Base-by-base conservation (phyloP, 805 yeast genomes). In the Hanseniaspora vineae region DNA sequence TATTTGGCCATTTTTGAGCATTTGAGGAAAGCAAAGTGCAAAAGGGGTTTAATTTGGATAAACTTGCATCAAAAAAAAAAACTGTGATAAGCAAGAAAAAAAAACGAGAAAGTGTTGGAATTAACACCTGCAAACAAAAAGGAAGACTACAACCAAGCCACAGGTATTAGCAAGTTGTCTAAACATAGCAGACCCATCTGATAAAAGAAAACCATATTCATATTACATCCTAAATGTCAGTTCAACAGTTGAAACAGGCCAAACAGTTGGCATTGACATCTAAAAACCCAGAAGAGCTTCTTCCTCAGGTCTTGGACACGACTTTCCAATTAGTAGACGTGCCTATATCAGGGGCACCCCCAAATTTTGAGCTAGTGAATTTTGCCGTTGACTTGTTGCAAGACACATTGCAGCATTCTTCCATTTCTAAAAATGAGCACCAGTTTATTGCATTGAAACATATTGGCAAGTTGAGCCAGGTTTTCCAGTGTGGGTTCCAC, bases 261-360 rank as follows among this genome's bases (percentile, higher is more conserved):
- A 58, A 53, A 44, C 45, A 49, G 23, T 49, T 61, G 54, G 66
- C 65, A 13, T 54, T 60, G 60, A 55, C 15, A 14, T 39, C 55
- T 19, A 59, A 55, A 44, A 60, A 54, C 50, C 62, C 65, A 1
- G 56, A 51, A 23, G 51, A 54, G 35, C 55, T 56, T 61, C 51
- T 62, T 19, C 62, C 64, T 13, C 61, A 59, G 45, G 66, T 60
- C 15, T 49, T 62, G 49, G 66, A 61, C 35, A 59, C 66, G 2
- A 54, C 60, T n/a, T 53, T 54, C 43, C 31, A n/a, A 11, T 6
- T 33, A 33, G 15, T 33, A 5, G 29, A 23, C 29, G 29, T 23
- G 29, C 29, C 29, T 5, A 23, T 4, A 8, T 23, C 29, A 23
- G 29, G 29, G 6, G 6, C 29, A 4, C 29, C 29, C 4, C 46